A percentile compares a stretch with the other conserved stretches of the same genome.
phyloP scores from a whole-genome alignment of 1,284 basidiomycete species.

The Earliella scabrosa region DNA sequence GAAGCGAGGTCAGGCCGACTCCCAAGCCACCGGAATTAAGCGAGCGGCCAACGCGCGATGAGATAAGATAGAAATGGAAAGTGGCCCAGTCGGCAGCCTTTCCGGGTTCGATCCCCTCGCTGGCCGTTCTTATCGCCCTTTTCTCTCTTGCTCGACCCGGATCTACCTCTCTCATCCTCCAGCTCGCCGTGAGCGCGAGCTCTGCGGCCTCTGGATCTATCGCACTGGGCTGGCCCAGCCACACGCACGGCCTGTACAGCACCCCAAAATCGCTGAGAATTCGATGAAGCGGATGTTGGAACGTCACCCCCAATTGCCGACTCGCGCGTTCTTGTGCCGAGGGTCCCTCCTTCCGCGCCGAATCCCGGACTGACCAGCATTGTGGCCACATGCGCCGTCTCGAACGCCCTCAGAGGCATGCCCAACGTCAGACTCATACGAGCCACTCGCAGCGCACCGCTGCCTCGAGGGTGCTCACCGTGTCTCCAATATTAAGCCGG shows the following conservation, averaged over 20 bases:
- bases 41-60: conserved; percentile 5
- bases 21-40: conserved; percentile 19
- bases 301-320: background rate
- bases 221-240: too few relatives aligned
- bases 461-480: too few relatives aligned
- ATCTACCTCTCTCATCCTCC: background rate
- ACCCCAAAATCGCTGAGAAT: background rate
- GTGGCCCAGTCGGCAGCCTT: conserved; percentile 1
- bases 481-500: too few relatives aligned
- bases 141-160: background rate
- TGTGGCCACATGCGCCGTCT: too few relatives aligned
- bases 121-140: too few relatives aligned
- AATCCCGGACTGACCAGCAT: background rate
- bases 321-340: conserved; percentile 4
- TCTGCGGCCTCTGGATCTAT: too few relatives aligned
- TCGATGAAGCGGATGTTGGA: background rate
- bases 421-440: too few relatives aligned
- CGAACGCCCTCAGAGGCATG: too few relatives aligned
- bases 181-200: too few relatives aligned
- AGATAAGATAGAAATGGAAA: conserved; percentile 23
- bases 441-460: too few relatives aligned
- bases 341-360: conserved; percentile 9
- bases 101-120: conserved; percentile 12
- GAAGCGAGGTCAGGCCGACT: conserved; percentile 21
- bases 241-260: too few relatives aligned